Evolutionary conservation across 805 yeast genomes (phyloP), one percentile per base, ranked within the genome.

Genomic region (Dipodascus albidus): DNA sequence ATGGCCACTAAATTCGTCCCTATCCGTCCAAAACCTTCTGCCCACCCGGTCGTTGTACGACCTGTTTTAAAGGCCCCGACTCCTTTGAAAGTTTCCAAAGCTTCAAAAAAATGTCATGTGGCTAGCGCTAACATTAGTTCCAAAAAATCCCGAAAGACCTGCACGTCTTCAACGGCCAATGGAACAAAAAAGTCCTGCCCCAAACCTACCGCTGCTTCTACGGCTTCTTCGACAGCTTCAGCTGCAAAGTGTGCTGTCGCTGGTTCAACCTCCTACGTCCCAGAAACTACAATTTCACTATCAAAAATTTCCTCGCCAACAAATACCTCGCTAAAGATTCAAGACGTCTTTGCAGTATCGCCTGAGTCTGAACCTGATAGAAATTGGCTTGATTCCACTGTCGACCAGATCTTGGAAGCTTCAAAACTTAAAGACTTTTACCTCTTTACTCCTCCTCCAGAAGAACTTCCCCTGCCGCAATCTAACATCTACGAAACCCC

Each of bases 341-440:
- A 27, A 27, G 33, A 27, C 33, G 33, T 27, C 33, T 27, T 27
- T 27, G n/a, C n/a, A n/a, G n/a, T n/a, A n/a, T 27, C 33, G 6
- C 33, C 33, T 11, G 9, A 27, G 33, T 27, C 33, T 27, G 33
- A 27, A 27, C 33, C 33, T 6, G 33, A 27, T 27, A 27, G 33
- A 27, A 27, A 27, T 27, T 38, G 44, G 44, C 44, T 38, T 38
- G 44, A 14, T 14, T 38, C 44, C 15, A 38, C 44, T 38, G 44
- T 38, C 4, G 44, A 38, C 44, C 44, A 38, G n/a, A 38, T 38
- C 44, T 17, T 38, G 17, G 44, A 38, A 38, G 44, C 44, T n/a
- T 38, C 44, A 17, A 38, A 38, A 38, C 17, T 38, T 8, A 38
- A 38, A 38, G 44, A 38, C 44, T 38, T 38, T 38, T 38, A 38